Evolutionary conservation across 225 moss, liverwort and hornwort genomes (phyloP).

Genomic region (Polytrichum formosum): DNA sequence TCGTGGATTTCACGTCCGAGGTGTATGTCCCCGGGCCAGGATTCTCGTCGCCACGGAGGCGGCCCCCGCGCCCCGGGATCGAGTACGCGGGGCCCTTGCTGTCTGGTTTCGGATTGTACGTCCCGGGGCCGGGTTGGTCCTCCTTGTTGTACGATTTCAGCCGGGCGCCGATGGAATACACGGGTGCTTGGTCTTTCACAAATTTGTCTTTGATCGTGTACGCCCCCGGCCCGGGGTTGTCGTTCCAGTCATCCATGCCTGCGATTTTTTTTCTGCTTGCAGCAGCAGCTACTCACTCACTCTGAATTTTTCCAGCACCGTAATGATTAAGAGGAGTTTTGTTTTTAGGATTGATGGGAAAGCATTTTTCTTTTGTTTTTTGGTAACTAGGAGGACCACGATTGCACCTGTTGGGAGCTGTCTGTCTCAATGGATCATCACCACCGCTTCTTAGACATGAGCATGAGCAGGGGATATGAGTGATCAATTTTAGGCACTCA

Average conservation of each 20-base stretch:
- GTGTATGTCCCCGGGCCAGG: conserved; percentile 69
- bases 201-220: conserved; percentile 52
- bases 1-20: conserved; percentile 28
- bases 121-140: conserved; percentile 66
- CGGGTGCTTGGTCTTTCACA: conserved; percentile 43
- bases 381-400: too few species aligned
- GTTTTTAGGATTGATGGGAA: too few species aligned
- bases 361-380: too few species aligned
- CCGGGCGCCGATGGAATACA: conserved; percentile 60
- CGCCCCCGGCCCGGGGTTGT: conserved; percentile 68
- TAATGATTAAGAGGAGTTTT: too few species aligned
- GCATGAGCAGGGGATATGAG: too few species aligned
- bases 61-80: conserved; percentile 51
- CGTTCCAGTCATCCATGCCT: conserved; percentile 54
- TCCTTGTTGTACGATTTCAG: conserved; percentile 29
- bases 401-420: too few species aligned
- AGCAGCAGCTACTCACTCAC: too few species aligned
- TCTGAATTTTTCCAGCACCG: too few species aligned
- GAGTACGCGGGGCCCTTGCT: conserved; percentile 60
- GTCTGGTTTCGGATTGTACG: conserved; percentile 40
- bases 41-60: conserved; percentile 20
- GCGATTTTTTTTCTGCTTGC: background rate
- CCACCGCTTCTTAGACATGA: too few species aligned
- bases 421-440: too few species aligned
- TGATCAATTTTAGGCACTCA: too few species aligned